Evolutionary conservation across 192 early-diverging fungal species (phyloP).

Genomic region (Spinellus fusiger): DNA sequence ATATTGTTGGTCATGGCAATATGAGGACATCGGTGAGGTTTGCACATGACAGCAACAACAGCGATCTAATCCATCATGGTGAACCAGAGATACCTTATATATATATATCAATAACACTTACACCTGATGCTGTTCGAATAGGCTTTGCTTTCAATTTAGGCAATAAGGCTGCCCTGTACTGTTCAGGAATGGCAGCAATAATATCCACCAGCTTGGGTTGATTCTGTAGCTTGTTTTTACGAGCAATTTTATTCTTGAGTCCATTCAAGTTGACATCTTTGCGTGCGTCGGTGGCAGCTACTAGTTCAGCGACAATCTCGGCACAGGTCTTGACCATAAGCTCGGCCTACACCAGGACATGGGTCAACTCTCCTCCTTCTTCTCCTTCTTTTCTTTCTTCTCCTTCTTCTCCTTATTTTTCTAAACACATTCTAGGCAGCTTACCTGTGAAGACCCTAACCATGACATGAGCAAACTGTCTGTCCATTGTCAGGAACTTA

Average conservation of each 20-base stretch:
- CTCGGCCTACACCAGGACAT: slow-evolving; percentile 46
- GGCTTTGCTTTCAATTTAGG: slow-evolving; percentile 93
- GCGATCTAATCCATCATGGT: slow-evolving; percentile 61
- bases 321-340: slow-evolving; percentile 79
- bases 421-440: no score
- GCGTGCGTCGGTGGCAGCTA: slow-evolving; percentile 56
- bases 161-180: slow-evolving; percentile 77
- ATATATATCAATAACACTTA: slow-evolving; percentile 30
- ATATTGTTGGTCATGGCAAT: slow-evolving; percentile 99
- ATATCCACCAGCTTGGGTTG: slow-evolving; percentile 97
- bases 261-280: slow-evolving; percentile 86
- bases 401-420: no score
- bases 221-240: slow-evolving; percentile 66
- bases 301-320: slow-evolving; percentile 88
- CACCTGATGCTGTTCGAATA: slow-evolving; percentile 88
- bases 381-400: no score
- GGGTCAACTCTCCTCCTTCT: no score
- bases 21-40: slow-evolving; percentile 95
- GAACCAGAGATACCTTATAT: neutral
- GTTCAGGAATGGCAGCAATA: slow-evolving; percentile 95
- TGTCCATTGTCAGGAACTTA: neutral
- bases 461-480: neutral
- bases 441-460: slow-evolving; percentile 24
- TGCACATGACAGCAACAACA: slow-evolving; percentile 94
- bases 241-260: slow-evolving; percentile 69